Evolutionary conservation across 2,329 filamentous ascomycete genomes (phyloP).

Genomic region (Grosmannia huntii): DNA sequence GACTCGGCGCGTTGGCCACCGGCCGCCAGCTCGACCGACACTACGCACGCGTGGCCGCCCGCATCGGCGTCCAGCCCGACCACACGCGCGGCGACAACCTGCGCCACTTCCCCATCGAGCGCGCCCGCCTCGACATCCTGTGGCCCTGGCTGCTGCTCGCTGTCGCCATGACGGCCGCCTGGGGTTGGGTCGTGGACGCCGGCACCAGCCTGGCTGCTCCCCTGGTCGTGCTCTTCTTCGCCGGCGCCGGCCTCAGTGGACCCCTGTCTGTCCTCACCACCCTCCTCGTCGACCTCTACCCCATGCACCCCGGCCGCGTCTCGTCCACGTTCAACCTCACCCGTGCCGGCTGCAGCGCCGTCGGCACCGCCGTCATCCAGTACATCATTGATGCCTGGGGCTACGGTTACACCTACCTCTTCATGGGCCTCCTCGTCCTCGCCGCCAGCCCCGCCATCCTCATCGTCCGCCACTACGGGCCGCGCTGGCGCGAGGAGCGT

Average conservation of each 20-base stretch:
- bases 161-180: conserved; percentile 26
- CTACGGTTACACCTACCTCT: conserved; percentile 24
- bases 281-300: conserved; percentile 30
- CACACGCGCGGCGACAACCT: conserved; percentile 28
- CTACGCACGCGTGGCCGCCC: conserved; percentile 39
- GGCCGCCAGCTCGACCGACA: conserved; percentile 48
- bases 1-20: conserved; percentile 21
- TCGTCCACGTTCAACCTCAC: conserved; percentile 29
- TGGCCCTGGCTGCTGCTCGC: conserved; percentile 28
- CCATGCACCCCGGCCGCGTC: conserved; percentile 25
- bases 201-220: conserved; percentile 26
- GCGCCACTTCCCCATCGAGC: conserved; percentile 23
- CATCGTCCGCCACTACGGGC: conserved; percentile 20
- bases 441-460: conserved; percentile 16
- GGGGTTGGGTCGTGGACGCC: conserved; percentile 29
- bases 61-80: conserved; percentile 33
- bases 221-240: conserved; percentile 26
- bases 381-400: conserved; percentile 28
- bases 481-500: conserved; percentile 20
- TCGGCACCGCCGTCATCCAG: conserved; percentile 26
- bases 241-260: conserved; percentile 23
- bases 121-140: conserved; percentile 21
- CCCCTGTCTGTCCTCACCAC: conserved; percentile 28
- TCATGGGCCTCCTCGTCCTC: conserved; percentile 19
- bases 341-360: conserved; percentile 25